Conservation (phyloP, 495 filamentous ascomycete species). For the Penicillium manginii region DNA sequence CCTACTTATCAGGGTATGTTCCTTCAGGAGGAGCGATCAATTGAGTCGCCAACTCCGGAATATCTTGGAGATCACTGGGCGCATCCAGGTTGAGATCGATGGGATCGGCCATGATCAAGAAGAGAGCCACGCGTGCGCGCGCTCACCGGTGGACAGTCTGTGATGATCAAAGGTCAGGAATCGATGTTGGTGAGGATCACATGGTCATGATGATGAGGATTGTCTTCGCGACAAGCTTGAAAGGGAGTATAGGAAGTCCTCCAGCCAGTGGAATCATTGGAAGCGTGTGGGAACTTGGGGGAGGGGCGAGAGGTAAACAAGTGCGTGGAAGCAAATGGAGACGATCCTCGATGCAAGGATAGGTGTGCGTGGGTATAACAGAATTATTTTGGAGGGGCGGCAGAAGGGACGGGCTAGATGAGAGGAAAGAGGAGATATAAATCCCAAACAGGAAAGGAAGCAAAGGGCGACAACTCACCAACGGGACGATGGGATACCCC, state of each 20-base stretch:
- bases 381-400: neutral
- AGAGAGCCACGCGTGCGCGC: slow-evolving; percentile 10
- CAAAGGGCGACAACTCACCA: neutral
- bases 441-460: neutral
- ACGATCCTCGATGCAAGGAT: slow-evolving; percentile 26
- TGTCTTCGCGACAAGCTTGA: neutral
- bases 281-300: slow-evolving; percentile 8
- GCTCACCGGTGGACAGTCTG: slow-evolving; percentile 13
- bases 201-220: neutral
- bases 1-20: slow-evolving; percentile 52
- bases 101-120: slow-evolving; percentile 42
- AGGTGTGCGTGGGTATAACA: slow-evolving; percentile 49
- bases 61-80: slow-evolving; percentile 53
- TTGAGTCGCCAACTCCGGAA: slow-evolving; percentile 51
- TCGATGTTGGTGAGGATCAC: slow-evolving; percentile 1
- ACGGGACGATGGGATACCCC: slow-evolving; percentile 10
- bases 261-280: neutral
- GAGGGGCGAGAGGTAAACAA: slow-evolving; percentile 28
- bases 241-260: neutral
- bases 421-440: neutral
- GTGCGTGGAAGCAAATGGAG: slow-evolving; percentile 51
- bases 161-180: neutral
- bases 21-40: slow-evolving; percentile 48
- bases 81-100: slow-evolving; percentile 51
- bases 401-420: neutral